Percentiles rank a stretch among this genome's conserved stretches.
These are phyloP conservation scores for Apiospora pterosperma DNA, from an alignment of 2,329 filamentous ascomycete genomes.

Conservation along the genomic window DNA sequence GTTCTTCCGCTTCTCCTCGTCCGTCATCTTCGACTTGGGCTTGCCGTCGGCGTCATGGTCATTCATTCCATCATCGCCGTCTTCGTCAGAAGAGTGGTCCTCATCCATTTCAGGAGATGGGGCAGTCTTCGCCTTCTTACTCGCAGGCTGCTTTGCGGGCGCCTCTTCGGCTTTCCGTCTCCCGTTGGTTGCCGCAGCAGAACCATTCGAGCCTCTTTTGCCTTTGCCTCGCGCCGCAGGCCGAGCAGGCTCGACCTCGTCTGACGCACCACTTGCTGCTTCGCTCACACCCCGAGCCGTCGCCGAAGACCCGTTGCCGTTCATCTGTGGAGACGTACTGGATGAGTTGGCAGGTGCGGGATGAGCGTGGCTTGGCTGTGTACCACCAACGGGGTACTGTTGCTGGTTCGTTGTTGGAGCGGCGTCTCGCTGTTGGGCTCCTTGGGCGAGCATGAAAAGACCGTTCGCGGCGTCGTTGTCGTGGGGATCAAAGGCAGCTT, in stretches of 20 bases:
- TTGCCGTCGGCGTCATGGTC: constrained; percentile 56
- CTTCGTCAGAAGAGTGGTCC: constrained; percentile 49
- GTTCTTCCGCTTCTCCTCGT: constrained; percentile 97
- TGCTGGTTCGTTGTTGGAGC: constrained; percentile 44
- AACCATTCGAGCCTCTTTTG: constrained; percentile 56
- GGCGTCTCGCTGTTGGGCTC: constrained; percentile 52
- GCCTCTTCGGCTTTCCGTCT: constrained; percentile 76
- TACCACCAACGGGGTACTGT: constrained; percentile 40
- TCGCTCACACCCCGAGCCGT: constrained; percentile 61
- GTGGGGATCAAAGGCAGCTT: constrained; percentile 71
- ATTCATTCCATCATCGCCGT: constrained; percentile 51
- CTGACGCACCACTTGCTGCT: constrained; percentile 65
- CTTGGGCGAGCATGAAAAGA: constrained; percentile 82
- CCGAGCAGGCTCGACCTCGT: constrained; percentile 68
- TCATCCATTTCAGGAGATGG: constrained; percentile 31
- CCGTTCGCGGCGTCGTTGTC: constrained; percentile 96
- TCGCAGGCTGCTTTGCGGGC: constrained; percentile 56
- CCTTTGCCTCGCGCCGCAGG: constrained; percentile 63
- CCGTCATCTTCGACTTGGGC: constrained; percentile 81
- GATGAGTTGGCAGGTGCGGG: constrained; percentile 33
- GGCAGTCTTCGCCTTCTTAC: constrained; percentile 67
- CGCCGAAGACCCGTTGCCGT: constrained; percentile 42
- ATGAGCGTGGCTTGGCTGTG: constrained; percentile 48
- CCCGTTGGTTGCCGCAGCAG: constrained; percentile 51
- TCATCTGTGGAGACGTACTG: constrained; percentile 50